Conservation (phyloP, 2,329 filamentous ascomycete genomes). For the Fusarium nisikadoi region DNA sequence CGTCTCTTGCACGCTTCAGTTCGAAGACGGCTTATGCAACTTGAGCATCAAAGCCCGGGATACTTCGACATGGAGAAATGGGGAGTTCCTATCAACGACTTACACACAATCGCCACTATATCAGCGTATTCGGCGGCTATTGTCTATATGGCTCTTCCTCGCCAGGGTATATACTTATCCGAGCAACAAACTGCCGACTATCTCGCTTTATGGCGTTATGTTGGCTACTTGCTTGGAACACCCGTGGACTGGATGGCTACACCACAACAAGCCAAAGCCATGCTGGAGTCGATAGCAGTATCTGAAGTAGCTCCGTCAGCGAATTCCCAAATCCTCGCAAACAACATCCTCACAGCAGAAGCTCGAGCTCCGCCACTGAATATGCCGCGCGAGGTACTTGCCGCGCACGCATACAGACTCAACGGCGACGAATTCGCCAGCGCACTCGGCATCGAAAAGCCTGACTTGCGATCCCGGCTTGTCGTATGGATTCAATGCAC, state of each 20-base stretch:
- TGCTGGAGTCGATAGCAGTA: slow-evolving; percentile 75
- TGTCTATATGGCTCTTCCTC: slow-evolving; percentile 75
- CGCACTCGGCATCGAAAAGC: slow-evolving; percentile 66
- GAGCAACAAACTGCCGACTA: slow-evolving; percentile 74
- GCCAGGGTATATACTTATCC: slow-evolving; percentile 75
- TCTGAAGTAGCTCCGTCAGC: slow-evolving; percentile 74
- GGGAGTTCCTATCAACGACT: slow-evolving; percentile 77
- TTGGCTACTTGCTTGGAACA: slow-evolving; percentile 76
- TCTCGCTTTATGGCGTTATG: slow-evolving; percentile 79
- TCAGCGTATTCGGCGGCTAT: slow-evolving; percentile 74
- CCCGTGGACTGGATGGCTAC: slow-evolving; percentile 70
- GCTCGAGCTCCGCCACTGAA: slow-evolving; percentile 73
- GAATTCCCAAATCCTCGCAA: slow-evolving; percentile 72
- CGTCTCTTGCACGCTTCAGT: slow-evolving; percentile 73
- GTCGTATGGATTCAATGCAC: slow-evolving; percentile 73
- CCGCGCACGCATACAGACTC: slow-evolving; percentile 74
- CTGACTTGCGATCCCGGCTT: slow-evolving; percentile 66
- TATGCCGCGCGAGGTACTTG: slow-evolving; percentile 72
- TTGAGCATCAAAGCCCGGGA: slow-evolving; percentile 62
- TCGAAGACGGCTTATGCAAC: slow-evolving; percentile 68
- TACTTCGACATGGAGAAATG: slow-evolving; percentile 69
- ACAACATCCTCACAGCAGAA: slow-evolving; percentile 79
- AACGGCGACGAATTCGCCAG: slow-evolving; percentile 73
- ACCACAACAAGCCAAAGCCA: slow-evolving; percentile 63
- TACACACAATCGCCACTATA: slow-evolving; percentile 79